Conservation (phyloP, 208 protist species). For the Jaenimonas drosophilae region DNA sequence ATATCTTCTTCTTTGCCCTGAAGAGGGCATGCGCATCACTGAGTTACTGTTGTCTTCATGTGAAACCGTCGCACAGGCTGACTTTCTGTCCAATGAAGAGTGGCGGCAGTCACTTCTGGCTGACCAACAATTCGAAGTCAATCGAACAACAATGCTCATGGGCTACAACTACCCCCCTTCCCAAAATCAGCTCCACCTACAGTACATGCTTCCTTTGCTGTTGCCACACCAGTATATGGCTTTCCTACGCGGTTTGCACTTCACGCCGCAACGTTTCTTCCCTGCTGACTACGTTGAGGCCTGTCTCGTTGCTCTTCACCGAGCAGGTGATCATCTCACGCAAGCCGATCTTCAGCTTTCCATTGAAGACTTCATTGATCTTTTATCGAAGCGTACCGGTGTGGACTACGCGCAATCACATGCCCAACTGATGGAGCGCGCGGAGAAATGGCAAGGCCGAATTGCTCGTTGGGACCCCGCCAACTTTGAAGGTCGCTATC, state of each 20-base stretch:
- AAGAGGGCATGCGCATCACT: conserved; percentile 14
- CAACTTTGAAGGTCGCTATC: conserved; percentile 28
- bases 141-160: conserved; percentile 6
- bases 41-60: conserved; percentile 9
- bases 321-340: neutral
- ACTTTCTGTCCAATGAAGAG: conserved; percentile 14
- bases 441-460: conserved; percentile 11
- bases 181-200: conserved; percentile 73
- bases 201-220: conserved; percentile 58
- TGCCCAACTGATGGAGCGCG: conserved; percentile 16
- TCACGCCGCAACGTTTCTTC: conserved; percentile 58
- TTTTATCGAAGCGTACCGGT: conserved; percentile 14
- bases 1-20: conserved; percentile 29
- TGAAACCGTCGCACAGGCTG: conserved; percentile 6
- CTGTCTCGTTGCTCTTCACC: conserved; percentile 12
- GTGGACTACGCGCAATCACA: conserved; percentile 37
- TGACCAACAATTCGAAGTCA: neutral
- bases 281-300: conserved; percentile 36
- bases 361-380: conserved; percentile 18
- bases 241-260: conserved; percentile 56
- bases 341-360: conserved; percentile 11
- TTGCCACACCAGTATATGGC: conserved; percentile 63
- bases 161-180: conserved; percentile 77
- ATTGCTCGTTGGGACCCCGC: conserved; percentile 23
- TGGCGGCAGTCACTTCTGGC: conserved; percentile 9